phyloP scores from a whole-genome alignment of 768 basidiomycete genomes.

The Cyclocybe aegerita region DNA sequence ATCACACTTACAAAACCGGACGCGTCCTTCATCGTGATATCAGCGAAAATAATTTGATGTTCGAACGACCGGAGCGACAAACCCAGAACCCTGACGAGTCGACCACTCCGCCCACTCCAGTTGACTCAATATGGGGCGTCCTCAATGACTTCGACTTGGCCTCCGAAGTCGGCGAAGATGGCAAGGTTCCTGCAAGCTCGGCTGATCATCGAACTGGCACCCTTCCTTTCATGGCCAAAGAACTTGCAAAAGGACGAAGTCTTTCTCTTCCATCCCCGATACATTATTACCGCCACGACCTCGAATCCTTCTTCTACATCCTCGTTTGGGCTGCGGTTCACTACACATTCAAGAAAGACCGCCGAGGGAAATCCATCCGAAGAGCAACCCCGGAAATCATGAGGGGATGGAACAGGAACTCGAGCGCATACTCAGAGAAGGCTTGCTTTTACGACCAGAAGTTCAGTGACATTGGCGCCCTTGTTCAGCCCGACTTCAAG shows the following conservation, averaged over 20 bases:
- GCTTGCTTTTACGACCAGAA: too few relatives aligned
- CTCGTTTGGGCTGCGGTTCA: slow-evolving; percentile 17
- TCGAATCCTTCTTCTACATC: slow-evolving; percentile 23
- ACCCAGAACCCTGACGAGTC: background rate
- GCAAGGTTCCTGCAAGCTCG: background rate
- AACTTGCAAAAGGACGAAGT: slow-evolving; percentile 15
- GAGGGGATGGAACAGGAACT: too few relatives aligned
- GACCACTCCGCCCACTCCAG: background rate
- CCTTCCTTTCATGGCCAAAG: slow-evolving; percentile 26
- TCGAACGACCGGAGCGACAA: slow-evolving; percentile 1
- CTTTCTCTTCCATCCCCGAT: background rate
- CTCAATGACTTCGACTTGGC: slow-evolving; percentile 30
- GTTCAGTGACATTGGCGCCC: too few relatives aligned
- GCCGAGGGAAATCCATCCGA: too few relatives aligned
- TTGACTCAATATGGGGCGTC: slow-evolving; percentile 15
- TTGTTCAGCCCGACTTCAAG: too few relatives aligned
- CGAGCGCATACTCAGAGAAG: too few relatives aligned
- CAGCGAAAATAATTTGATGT: slow-evolving; percentile 30
- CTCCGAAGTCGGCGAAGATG: slow-evolving; percentile 5
- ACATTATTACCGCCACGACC: slow-evolving; percentile 21
- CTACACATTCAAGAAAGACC: background rate
- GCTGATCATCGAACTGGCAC: slow-evolving; percentile 26
- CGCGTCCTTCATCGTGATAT: slow-evolving; percentile 30
- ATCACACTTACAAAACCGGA: slow-evolving; percentile 16
- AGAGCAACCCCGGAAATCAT: too few relatives aligned